These are phyloP conservation scores for Taphrina communis DNA, from an alignment of 1,139 yeast genomes.

Conservation along the genomic window DNA sequence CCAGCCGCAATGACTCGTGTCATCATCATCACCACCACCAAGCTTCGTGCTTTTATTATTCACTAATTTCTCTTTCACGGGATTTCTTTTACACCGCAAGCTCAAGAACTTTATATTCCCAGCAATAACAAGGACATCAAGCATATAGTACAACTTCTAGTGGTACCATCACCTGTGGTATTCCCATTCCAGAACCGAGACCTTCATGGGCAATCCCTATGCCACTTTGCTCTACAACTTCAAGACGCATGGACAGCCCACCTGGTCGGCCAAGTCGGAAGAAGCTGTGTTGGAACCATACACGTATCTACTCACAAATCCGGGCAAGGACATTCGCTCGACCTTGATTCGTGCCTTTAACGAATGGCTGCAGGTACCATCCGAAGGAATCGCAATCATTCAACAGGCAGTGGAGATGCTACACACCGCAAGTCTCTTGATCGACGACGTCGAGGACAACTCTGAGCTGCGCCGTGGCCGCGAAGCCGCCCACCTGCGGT, in stretches of 20 bases:
- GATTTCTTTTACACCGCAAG: too few species aligned
- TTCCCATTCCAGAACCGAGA: neutral
- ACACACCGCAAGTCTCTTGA: slow-evolving; percentile 69
- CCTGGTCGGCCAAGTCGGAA: slow-evolving; percentile 20
- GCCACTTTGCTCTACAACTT: slow-evolving; percentile 8
- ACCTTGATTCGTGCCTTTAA: slow-evolving; percentile 61
- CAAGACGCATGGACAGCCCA: slow-evolving; percentile 16
- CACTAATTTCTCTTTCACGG: too few species aligned
- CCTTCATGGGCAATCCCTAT: slow-evolving; percentile 8
- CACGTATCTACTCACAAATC: slow-evolving; percentile 57
- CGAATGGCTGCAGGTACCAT: slow-evolving; percentile 56
- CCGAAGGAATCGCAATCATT: slow-evolving; percentile 52
- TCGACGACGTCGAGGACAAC: slow-evolving; percentile 87
- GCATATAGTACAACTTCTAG: too few species aligned
- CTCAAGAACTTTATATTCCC: too few species aligned
- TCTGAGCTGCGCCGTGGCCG: slow-evolving; percentile 73
- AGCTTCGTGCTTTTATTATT: too few species aligned
- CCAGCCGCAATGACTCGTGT: slow-evolving; percentile 19
- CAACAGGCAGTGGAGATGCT: slow-evolving; percentile 61
- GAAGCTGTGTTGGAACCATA: slow-evolving; percentile 58
- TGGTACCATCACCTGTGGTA: too few species aligned
- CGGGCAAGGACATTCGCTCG: slow-evolving; percentile 65
- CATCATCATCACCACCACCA: neutral
- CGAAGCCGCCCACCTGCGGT: slow-evolving; percentile 77
- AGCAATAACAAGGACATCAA: too few species aligned